Evolutionary conservation across 768 basidiomycete species (phyloP), one percentile per base, ranked within the genome.

Genomic region (Pleurotus tuber-regium): DNA sequence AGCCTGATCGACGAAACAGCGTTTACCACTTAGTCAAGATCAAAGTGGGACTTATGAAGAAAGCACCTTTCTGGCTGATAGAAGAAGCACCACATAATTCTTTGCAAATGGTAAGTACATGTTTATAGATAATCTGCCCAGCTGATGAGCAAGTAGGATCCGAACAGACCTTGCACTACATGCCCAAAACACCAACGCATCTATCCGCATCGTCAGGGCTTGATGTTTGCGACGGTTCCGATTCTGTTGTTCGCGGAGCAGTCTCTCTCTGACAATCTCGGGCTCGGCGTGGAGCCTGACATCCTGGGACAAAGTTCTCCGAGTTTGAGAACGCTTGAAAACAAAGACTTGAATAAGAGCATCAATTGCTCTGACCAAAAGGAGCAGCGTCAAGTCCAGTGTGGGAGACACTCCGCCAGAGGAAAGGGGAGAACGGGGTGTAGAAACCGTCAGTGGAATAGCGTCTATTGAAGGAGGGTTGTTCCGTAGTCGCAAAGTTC

Each of bases 51-150:
- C 18, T 24, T 25, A 7, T 26, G 14, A 30, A 41, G 41, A 16
- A 30, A 29, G 18, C 24, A 89, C 87, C 85, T 80, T 55, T 79
- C 71, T 3, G 89, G 87, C 60, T 84, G 73, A 59, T 92, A 91
- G 63, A 89, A 84, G 66, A 87, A 92, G 59, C 89, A 90, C 89
- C 89, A 91, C 87, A 91, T 90, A 49, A 91, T 89, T 60, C 89
- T 91, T 39, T 12, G 14, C 36, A 16, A 43, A 39, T 42, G 38
- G 39, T 25, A 36, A 56, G 51, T 30, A 23, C 18, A 42, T 51
- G 61, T 36, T 18, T 23, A 50, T 36, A 21, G 21, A 53, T 31
- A 26, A 46, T 44, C 28, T 61, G 48, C 50, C 23, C 50, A 36
- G 10, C 48, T 33, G 29, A 36, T n/a, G 43, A 51, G 41, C 9